Base-by-base conservation (phyloP, 805 yeast species). In the Metschnikowia borealis region DNA sequence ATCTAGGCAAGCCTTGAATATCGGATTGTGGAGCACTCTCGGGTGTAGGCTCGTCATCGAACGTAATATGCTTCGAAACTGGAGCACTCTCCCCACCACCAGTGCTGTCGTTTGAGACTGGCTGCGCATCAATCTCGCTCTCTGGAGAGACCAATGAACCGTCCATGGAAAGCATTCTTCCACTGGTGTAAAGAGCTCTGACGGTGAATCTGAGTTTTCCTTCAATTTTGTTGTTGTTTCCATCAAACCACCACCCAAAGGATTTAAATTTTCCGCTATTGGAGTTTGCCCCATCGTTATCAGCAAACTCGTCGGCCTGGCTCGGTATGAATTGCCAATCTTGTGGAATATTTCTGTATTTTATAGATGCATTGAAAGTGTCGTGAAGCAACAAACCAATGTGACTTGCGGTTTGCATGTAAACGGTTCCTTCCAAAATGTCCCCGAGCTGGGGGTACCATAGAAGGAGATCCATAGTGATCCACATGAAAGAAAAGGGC, bases 371-470 rank as follows among this genome's bases (percentile, higher is more conserved):
- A 69, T 94, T 94, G 74, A 94, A 94, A 1, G 96, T 89, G 69
- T 94, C 98, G 65, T 89, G 91, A 45, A 94, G 77, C 56, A 94
- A 77, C 53, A 94, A 74, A 53, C 97, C 98, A 60, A 94, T 86
- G 65, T 94, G 99, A 6, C 96, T 85, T 15, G 96, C 96, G 2
- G 96, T 85, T 72, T 92, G 97, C 81, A 92, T 84, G 71, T 89
- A 89, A 48, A 86, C 79, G 74, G 83, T 79, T 11, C 99, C 99
- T 66, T 91, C 95, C 17, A 94, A 70, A 1, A 77, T 70, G 63
- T 94, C 97, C 3, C 96, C 97, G n/a, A 82, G 74, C 59, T 81
- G 81, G 4, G 99, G 99, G 60, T 79, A 82, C 98, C 99, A 94
- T 44, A 90, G 80, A 49, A 89, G 75, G 44, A 94, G 75, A 48